These are phyloP conservation scores for Penicillium crustosum DNA, from an alignment of 2,329 filamentous ascomycete genomes.

Conservation along the genomic window DNA sequence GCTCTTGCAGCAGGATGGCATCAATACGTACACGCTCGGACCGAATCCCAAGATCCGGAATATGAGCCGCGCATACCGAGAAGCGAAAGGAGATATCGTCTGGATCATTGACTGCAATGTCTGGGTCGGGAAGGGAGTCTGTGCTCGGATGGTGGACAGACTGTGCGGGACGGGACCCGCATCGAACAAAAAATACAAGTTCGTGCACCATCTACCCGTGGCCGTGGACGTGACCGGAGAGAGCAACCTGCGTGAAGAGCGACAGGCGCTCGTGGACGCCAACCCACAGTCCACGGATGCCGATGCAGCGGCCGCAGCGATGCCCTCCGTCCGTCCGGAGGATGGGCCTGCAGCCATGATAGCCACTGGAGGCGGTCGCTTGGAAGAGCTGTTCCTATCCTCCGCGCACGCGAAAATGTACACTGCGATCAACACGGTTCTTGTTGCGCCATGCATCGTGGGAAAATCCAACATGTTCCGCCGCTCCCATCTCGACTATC, in stretches of 20 bases:
- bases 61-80: constrained; percentile 87
- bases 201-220: constrained; percentile 90
- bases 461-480: constrained; percentile 99
- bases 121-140: constrained; percentile 78
- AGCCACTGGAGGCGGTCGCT: constrained; percentile 67
- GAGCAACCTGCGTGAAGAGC: constrained; percentile 27
- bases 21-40: constrained; percentile 63
- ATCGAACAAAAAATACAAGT: constrained; percentile 65
- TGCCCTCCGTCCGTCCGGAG: constrained; percentile 20
- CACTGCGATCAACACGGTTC: constrained; percentile 89
- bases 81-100: constrained; percentile 81
- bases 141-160: constrained; percentile 85
- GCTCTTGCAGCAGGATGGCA: constrained; percentile 57
- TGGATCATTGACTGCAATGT: constrained; percentile 98
- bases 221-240: constrained; percentile 67
- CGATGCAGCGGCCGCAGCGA: constrained; percentile 2
- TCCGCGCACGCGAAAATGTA: constrained; percentile 97
- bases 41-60: constrained; percentile 99
- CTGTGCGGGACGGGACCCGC: constrained; percentile 65
- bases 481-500: constrained; percentile 78
- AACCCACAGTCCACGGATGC: constrained; percentile 14
- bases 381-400: constrained; percentile 94
- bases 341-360: constrained; percentile 24
- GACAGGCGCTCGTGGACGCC: constrained; percentile 27
- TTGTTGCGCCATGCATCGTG: constrained; percentile 87